Evolutionary conservation across 2,329 filamentous ascomycete genomes (phyloP).

Genomic region (Orbilia quercus): DNA sequence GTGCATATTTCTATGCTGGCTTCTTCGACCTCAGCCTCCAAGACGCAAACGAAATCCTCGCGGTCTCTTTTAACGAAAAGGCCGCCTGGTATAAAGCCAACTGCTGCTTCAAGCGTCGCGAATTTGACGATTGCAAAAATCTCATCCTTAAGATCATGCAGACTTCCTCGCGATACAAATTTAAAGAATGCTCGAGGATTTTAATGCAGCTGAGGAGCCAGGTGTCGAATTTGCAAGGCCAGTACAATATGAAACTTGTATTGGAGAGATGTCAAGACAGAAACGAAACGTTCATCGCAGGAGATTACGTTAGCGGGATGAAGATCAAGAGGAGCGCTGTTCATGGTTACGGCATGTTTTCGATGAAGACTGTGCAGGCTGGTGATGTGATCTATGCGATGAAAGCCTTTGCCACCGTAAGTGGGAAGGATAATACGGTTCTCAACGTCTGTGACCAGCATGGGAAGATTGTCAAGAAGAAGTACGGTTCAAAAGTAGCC

Average conservation of each 20-base stretch:
- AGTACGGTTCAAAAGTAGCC: slow-evolving; percentile 31
- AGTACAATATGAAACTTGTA: slow-evolving; percentile 40
- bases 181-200: slow-evolving; percentile 36
- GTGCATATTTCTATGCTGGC: slow-evolving; percentile 18
- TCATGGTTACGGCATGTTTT: slow-evolving; percentile 25
- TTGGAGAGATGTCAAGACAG: slow-evolving; percentile 24
- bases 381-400: slow-evolving; percentile 32
- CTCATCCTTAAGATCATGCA: slow-evolving; percentile 33
- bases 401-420: slow-evolving; percentile 26
- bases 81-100: slow-evolving; percentile 46
- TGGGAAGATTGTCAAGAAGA: slow-evolving; percentile 13
- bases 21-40: slow-evolving; percentile 18
- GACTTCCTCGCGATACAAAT: slow-evolving; percentile 23
- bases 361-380: slow-evolving; percentile 19
- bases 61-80: slow-evolving; percentile 16
- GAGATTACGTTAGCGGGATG: slow-evolving; percentile 19
- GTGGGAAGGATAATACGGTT: slow-evolving; percentile 9
- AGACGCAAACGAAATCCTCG: slow-evolving; percentile 25
- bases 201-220: slow-evolving; percentile 15
- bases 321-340: slow-evolving; percentile 12
- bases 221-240: not conserved
- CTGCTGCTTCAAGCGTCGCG: slow-evolving; percentile 19
- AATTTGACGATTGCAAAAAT: slow-evolving; percentile 27
- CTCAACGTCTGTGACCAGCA: slow-evolving; percentile 8
- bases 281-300: slow-evolving; percentile 6